Percentiles rank a stretch among this genome's conserved stretches.
These are phyloP conservation scores for Fusarium oligoseptatum DNA, from an alignment of 2,329 filamentous ascomycete species.

Conservation along the genomic window DNA sequence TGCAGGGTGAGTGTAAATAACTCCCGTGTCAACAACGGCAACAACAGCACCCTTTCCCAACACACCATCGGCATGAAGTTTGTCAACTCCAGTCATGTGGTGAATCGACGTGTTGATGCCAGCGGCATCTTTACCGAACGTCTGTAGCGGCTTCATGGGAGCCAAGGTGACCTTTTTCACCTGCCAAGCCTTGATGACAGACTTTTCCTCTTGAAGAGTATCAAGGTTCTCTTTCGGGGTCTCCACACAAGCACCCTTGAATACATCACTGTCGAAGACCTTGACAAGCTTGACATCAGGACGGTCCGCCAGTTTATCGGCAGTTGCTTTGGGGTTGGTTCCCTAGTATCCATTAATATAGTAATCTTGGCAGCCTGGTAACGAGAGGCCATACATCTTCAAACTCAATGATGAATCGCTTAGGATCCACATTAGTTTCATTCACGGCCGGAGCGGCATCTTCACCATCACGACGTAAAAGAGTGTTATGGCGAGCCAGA, in stretches of 20 bases:
- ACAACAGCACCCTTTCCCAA: background rate
- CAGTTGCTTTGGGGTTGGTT: background rate
- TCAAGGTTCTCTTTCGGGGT: background rate
- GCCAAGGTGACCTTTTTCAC: background rate
- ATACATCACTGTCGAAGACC: background rate
- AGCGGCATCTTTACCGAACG: background rate
- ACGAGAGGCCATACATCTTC: background rate
- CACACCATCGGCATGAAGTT: background rate
- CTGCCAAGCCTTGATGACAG: slow-evolving; percentile 3
- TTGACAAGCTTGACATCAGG: background rate
- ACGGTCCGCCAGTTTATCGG: background rate
- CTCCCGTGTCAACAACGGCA: background rate
- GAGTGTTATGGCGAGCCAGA: background rate
- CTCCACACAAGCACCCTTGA: background rate
- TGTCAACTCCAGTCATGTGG: slow-evolving; percentile 2
- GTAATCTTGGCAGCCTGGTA: background rate
- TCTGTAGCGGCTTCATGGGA: background rate
- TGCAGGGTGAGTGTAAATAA: background rate
- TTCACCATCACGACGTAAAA: background rate
- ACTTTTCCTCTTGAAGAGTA: background rate
- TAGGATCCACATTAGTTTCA: background rate
- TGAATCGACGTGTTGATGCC: background rate
- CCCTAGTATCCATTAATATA: background rate
- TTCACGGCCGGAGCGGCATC: background rate
- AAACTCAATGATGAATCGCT: background rate